phyloP scores from a whole-genome alignment of 2,329 filamentous ascomycete species.

The Aaosphaeria pasadenensis region DNA sequence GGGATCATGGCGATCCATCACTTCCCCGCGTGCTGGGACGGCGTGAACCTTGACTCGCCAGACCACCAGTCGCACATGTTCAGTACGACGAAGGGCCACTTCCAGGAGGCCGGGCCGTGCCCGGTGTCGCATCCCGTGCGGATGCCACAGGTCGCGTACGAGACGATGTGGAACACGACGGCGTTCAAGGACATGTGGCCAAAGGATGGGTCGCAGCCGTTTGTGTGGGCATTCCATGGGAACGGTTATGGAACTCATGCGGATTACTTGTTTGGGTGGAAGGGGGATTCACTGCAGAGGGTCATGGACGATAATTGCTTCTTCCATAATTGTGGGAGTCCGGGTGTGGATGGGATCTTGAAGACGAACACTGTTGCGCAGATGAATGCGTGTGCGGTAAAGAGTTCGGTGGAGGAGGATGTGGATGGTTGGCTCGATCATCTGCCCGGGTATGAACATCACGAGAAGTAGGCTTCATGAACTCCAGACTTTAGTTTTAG shows the following conservation, averaged over 20 bases:
- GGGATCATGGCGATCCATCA: slow-evolving; percentile 62
- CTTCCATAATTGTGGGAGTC: slow-evolving; percentile 2
- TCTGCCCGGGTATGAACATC: not conserved
- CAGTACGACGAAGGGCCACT: slow-evolving; percentile 48
- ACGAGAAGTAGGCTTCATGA: too few relatives aligned
- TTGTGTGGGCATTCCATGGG: slow-evolving; percentile 8
- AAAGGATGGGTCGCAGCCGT: slow-evolving; percentile 14
- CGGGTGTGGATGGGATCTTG: slow-evolving; percentile 1
- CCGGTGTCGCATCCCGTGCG: slow-evolving; percentile 9
- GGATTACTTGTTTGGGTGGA: slow-evolving; percentile 16
- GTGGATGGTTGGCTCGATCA: slow-evolving; percentile 1
- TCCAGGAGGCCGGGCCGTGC: slow-evolving; percentile 8
- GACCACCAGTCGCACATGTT: slow-evolving; percentile 61
- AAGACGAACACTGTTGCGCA: not conserved
- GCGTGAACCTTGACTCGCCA: slow-evolving; percentile 52
- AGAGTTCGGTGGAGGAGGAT: not conserved
- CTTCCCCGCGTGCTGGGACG: slow-evolving; percentile 71
- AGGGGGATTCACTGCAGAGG: slow-evolving; percentile 10
- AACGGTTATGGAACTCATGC: slow-evolving; percentile 7
- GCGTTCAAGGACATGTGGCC: slow-evolving; percentile 15
- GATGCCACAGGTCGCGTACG: slow-evolving; percentile 10
- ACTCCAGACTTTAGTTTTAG: too few relatives aligned
- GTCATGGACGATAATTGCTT: slow-evolving; percentile 5
- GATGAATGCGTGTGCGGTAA: slow-evolving; percentile 2
- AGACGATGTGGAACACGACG: slow-evolving; percentile 10